Percentiles rank a stretch among this genome's conserved stretches.
phyloP scores from a whole-genome alignment of 768 basidiomycete species.

The Tricholomella constricta region DNA sequence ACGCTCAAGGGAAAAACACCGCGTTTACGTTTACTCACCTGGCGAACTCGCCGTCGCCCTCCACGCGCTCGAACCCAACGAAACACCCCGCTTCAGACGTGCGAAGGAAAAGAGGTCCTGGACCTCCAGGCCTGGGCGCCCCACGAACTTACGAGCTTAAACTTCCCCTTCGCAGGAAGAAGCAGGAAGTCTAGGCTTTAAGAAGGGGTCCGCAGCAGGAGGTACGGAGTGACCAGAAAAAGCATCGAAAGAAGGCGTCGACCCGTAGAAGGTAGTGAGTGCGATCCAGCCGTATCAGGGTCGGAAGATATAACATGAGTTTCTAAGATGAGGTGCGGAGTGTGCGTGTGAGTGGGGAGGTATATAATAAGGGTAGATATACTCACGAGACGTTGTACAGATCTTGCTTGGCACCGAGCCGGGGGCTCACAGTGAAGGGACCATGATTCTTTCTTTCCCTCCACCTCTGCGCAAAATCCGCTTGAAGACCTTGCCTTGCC shows the following conservation, averaged over 20 bases:
- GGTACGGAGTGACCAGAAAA: conserved; percentile 56
- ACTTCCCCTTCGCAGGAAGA: no score
- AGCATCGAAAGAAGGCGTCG: conserved; percentile 62
- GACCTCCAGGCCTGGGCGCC: conserved; percentile 37
- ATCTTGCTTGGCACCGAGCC: conserved; percentile 56
- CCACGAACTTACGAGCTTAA: conserved; percentile 38
- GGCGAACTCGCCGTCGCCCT: conserved; percentile 12
- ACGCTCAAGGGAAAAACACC: conserved; percentile 13
- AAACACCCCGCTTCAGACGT: conserved; percentile 37
- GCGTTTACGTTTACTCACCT: conserved; percentile 19
- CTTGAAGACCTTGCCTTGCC: conserved; percentile 40
- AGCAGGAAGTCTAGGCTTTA: no score
- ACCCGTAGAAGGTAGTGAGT: conserved; percentile 52
- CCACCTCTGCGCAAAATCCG: conserved; percentile 42
- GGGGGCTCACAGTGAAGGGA: conserved; percentile 48
- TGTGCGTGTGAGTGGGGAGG: conserved; percentile 10
- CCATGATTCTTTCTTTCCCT: conserved; percentile 40
- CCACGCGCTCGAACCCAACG: conserved; percentile 30
- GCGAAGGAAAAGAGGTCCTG: no score
- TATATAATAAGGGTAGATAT: neutral
- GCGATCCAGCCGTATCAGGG: conserved; percentile 64
- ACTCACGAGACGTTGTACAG: conserved; percentile 62
- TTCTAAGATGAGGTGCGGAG: conserved; percentile 32
- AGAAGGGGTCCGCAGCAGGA: conserved; percentile 69
- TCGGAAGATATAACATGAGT: conserved; percentile 54